Conservation (phyloP, 2,329 filamentous ascomycete species). For the Xylariaceae sp. region DNA sequence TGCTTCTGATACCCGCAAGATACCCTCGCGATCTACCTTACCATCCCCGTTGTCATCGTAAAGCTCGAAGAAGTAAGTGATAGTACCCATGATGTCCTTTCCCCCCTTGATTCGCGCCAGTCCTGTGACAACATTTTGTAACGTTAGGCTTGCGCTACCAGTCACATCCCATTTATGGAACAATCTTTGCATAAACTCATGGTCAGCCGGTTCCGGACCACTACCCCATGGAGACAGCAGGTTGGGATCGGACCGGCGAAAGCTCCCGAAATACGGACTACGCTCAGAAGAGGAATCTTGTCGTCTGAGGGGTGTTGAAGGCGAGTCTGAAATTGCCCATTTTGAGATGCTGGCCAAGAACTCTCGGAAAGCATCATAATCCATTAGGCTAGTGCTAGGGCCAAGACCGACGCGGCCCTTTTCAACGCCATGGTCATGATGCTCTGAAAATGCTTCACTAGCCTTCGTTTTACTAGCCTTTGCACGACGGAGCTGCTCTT, state of each 20-base stretch:
- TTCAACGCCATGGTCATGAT: conserved; percentile 57
- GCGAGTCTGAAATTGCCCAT: conserved; percentile 90
- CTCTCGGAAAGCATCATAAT: conserved; percentile 93
- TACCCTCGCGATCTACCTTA: conserved; percentile 90
- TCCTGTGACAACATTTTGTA: conserved; percentile 90
- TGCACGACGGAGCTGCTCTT: conserved; percentile 64
- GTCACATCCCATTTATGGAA: conserved; percentile 87
- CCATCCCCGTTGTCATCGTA: conserved; percentile 93
- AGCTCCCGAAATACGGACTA: conserved; percentile 58
- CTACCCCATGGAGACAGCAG: conserved; percentile 50
- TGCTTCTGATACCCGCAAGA: conserved; percentile 89
- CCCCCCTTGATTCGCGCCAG: conserved; percentile 89
- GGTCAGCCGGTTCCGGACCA: conserved; percentile 71
- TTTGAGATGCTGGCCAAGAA: conserved; percentile 85
- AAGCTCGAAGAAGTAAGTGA: conserved; percentile 95
- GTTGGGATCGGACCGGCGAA: conserved; percentile 43
- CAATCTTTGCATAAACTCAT: conserved; percentile 87
- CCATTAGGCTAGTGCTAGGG: conserved; percentile 88
- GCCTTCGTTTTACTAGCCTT: conserved; percentile 58
- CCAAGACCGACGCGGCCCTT: conserved; percentile 84
- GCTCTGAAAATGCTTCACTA: conserved; percentile 36
- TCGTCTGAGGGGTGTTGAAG: conserved; percentile 50
- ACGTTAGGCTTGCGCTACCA: conserved; percentile 68
- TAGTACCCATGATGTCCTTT: conserved; percentile 94
- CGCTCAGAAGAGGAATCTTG: conserved; percentile 47